A percentile compares a stretch with the other conserved stretches of the same genome.
Conservation (phyloP, 352 stramenopile species). For the Albugo laibachii region DNA sequence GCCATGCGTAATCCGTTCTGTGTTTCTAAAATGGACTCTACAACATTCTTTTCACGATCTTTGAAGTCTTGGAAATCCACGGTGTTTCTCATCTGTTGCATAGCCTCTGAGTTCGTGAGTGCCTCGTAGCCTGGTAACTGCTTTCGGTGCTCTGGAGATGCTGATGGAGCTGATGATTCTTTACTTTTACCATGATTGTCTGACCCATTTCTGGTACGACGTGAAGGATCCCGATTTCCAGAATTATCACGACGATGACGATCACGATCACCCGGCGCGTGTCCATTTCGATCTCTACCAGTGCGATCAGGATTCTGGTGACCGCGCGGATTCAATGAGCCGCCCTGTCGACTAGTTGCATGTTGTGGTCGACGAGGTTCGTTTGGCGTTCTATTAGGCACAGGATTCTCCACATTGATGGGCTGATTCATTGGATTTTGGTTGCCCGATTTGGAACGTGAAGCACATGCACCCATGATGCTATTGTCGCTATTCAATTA, state of each 20-base stretch:
- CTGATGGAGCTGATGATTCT: neutral
- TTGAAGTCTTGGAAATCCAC: slow-evolving; percentile 75
- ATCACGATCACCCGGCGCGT: neutral
- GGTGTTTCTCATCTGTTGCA: slow-evolving; percentile 14
- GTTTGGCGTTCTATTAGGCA: no score
- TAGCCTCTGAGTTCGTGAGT: no score
- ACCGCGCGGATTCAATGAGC: no score
- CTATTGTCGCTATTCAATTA: no score
- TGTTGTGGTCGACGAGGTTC: no score
- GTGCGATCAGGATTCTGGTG: neutral
- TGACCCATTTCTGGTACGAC: neutral
- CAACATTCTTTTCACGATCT: slow-evolving; percentile 71
- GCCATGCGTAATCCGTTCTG: slow-evolving; percentile 75
- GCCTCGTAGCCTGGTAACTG: no score
- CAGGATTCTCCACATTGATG: no score
- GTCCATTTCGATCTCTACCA: neutral
- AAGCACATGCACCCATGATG: no score
- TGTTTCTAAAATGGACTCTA: slow-evolving; percentile 77
- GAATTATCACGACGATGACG: neutral
- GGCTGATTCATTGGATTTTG: no score
- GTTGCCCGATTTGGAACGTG: no score
- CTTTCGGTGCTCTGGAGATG: neutral
- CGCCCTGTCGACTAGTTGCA: no score
- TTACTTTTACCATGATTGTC: neutral
- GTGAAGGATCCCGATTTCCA: neutral